Conservation (phyloP, 2,329 filamentous ascomycete genomes). For the Penicillium italicum region DNA sequence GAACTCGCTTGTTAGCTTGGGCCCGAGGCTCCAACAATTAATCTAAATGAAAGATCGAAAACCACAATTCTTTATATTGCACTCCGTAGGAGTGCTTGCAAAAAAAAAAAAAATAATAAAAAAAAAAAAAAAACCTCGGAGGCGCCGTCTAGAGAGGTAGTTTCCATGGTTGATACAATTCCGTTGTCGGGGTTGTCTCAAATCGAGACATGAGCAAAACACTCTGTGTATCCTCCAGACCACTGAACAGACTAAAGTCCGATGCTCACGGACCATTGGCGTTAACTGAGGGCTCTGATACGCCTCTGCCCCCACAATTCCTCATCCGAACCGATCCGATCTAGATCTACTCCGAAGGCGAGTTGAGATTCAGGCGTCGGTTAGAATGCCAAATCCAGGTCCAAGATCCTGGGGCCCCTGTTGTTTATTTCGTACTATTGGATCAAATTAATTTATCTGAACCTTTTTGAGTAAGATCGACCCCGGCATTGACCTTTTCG, state of each 20-base stretch:
- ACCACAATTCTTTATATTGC: not conserved
- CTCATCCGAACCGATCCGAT: conserved; percentile 18
- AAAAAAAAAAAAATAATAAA: not conserved
- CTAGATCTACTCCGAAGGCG: conserved; percentile 19
- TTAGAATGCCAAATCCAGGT: conserved; percentile 4
- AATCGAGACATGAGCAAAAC: not conserved
- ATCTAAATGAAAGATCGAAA: not conserved
- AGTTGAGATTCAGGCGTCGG: conserved; percentile 8
- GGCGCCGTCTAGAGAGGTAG: not conserved
- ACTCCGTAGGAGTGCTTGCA: too few relatives aligned
- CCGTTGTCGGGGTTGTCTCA: not conserved
- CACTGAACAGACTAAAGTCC: not conserved
- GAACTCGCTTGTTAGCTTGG: not conserved
- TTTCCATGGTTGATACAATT: not conserved
- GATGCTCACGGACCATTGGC: not conserved
- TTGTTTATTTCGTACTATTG: not conserved
- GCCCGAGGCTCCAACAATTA: not conserved
- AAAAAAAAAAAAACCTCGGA: not conserved
- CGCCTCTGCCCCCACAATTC: conserved; percentile 15
- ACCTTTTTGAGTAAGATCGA: not conserved
- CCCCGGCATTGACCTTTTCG: not conserved
- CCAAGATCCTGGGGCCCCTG: not conserved
- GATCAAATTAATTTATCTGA: conserved; percentile 16
- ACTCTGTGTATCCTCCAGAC: not conserved
- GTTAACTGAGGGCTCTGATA: conserved; percentile 7